Evolutionary conservation across 257 asterid genomes (phyloP), one percentile per base, ranked within the genome.

Genomic region (Echium plantagineum): DNA sequence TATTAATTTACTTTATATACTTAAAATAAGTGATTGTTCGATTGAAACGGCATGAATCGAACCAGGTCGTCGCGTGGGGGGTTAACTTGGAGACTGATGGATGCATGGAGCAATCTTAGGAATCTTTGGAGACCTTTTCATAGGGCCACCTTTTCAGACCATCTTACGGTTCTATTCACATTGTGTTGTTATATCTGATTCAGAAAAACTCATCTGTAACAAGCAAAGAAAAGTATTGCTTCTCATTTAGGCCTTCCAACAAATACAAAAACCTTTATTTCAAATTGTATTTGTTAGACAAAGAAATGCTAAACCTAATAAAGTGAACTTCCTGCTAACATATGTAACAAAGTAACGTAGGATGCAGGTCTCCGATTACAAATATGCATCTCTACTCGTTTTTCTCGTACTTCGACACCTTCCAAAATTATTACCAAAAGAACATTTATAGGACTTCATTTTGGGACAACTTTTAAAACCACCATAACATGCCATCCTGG

Each of bases 271-370:
- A 12, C 57, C 2, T 21, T 2, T 22, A 22, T 42, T 42, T 10
- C 49, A 1, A 2, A 0, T 42, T 42, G 10, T 42, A 42, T 42
- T 42, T 42, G 16, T 2, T 63, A 67, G 55, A 13, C 53, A 83
- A 79, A 81, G 89, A 76, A 83, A 87, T 83, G 54, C 90, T 75
- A 85, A 83, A 89, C 85, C 89, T 85, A 71, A 55, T 62, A 49
- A 9, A 71, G 65, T 51, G 69, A 72, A 69, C 66, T 83, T 74
- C 80, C 83, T 69, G 83, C 83, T 66, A 71, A 77, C 67, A 67
- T 69, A 66, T 61, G 38, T 62, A 19, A 52, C 72, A 18, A 80
- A 76, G 77, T 79, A 77, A 83, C 69, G 61, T 63, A 59, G 52
- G 61, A 24, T 8, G 8, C 38, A 28, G 66, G 51, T 60, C 60